Conservation (phyloP, 2,329 filamentous ascomycete species). For the Cytospora piceicola region DNA sequence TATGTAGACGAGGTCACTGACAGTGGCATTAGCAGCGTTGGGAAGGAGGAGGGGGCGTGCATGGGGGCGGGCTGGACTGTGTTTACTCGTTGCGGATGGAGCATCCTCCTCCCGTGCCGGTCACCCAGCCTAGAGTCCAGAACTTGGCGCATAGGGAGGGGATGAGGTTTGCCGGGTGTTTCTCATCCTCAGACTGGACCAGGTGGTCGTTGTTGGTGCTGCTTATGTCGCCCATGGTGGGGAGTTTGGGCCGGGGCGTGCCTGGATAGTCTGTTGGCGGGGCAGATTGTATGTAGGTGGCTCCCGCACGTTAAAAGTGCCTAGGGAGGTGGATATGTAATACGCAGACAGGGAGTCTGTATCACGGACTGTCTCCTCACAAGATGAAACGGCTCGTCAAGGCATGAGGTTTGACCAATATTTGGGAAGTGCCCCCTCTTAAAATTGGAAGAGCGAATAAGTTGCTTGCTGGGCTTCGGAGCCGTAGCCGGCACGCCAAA, state of each 20-base stretch:
- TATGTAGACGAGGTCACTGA: constrained; percentile 87
- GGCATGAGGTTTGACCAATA: neutral
- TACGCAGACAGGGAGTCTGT: neutral
- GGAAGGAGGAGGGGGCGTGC: constrained; percentile 17
- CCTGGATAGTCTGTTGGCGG: neutral
- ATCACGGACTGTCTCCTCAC: neutral
- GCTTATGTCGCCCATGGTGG: constrained; percentile 17
- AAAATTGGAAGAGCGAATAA: neutral
- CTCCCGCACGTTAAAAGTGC: neutral
- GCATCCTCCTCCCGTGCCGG: constrained; percentile 80
- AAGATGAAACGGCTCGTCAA: no score
- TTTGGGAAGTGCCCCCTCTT: neutral
- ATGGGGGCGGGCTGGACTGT: constrained; percentile 25
- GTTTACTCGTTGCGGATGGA: constrained; percentile 71
- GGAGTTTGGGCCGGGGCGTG: neutral
- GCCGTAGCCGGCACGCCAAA: neutral
- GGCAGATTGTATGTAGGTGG: neutral
- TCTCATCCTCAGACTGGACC: constrained; percentile 67
- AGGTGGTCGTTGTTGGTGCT: constrained; percentile 55
- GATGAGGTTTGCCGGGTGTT: constrained; percentile 94
- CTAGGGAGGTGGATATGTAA: neutral
- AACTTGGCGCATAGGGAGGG: constrained; percentile 93
- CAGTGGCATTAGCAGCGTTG: constrained; percentile 40
- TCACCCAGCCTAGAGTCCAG: constrained; percentile 94
- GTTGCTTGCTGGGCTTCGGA: neutral